A percentile compares a stretch with the other conserved stretches of the same genome.
These are phyloP conservation scores for Ascochyta pisi DNA, from an alignment of 2,329 filamentous ascomycete genomes.

Conservation along the genomic window DNA sequence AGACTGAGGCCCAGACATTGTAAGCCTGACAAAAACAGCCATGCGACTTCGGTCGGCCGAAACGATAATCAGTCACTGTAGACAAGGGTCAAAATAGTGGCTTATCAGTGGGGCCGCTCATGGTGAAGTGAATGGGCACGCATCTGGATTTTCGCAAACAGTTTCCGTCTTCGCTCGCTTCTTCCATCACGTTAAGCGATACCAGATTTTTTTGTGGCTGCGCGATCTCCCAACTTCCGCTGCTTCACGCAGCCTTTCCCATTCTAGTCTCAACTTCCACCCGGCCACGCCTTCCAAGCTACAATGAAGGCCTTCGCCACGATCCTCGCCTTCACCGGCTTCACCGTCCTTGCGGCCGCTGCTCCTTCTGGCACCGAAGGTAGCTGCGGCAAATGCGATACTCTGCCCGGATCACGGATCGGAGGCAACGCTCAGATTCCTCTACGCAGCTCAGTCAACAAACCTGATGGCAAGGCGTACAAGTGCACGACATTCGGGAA, in stretches of 20 bases:
- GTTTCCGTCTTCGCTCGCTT: not conserved
- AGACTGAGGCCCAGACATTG: too few relatives aligned
- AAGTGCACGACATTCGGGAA: slow-evolving; percentile 8
- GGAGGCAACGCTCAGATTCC: slow-evolving; percentile 11
- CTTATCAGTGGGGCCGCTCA: not conserved
- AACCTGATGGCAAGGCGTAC: slow-evolving; percentile 1
- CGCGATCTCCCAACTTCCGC: too few relatives aligned
- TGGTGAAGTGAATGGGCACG: not conserved
- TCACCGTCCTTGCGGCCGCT: not conserved
- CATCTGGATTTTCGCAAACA: not conserved
- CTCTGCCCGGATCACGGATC: not conserved
- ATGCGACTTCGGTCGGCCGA: too few relatives aligned
- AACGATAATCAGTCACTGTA: too few relatives aligned
- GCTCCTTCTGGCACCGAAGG: not conserved
- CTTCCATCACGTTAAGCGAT: not conserved
- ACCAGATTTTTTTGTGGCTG: too few relatives aligned
- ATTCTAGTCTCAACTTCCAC: too few relatives aligned
- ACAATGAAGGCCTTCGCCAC: not conserved
- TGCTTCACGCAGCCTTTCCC: too few relatives aligned
- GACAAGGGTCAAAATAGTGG: not conserved
- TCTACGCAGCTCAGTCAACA: not conserved
- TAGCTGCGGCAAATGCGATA: slow-evolving; percentile 11
- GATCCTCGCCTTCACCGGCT: not conserved
- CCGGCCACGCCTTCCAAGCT: not conserved
- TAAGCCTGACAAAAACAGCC: too few relatives aligned